phyloP scores from a whole-genome alignment of 2,329 filamentous ascomycete genomes.

The Exophiala dermatitidis region DNA sequence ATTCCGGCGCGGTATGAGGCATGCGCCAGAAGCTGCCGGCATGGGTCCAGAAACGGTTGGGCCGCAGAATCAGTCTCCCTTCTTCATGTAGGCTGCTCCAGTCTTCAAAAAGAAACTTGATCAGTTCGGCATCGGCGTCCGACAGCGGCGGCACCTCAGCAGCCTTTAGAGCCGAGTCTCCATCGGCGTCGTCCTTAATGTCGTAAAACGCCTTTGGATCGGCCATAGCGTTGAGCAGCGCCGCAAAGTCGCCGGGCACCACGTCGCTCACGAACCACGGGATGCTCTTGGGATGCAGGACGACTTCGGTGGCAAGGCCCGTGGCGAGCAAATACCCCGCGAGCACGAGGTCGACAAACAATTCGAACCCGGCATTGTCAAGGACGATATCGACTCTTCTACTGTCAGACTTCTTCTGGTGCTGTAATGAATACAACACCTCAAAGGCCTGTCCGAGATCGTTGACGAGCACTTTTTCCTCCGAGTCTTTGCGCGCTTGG shows the following conservation, averaged over 20 bases:
- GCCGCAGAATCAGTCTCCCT: slow-evolving; percentile 72
- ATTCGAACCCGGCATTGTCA: slow-evolving; percentile 94
- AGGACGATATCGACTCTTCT: slow-evolving; percentile 81
- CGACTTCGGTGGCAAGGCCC: slow-evolving; percentile 74
- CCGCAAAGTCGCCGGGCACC: slow-evolving; percentile 72
- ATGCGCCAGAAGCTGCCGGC: slow-evolving; percentile 84
- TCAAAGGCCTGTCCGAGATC: slow-evolving; percentile 69
- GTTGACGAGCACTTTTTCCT: slow-evolving; percentile 88
- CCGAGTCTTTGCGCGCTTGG: slow-evolving; percentile 73
- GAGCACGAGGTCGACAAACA: slow-evolving; percentile 89
- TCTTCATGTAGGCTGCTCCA: slow-evolving; percentile 76
- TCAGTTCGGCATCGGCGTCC: slow-evolving; percentile 57
- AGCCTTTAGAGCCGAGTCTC: slow-evolving; percentile 42
- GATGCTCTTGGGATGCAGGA: slow-evolving; percentile 88
- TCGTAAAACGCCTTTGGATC: slow-evolving; percentile 73
- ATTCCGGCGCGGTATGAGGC: slow-evolving; percentile 57
- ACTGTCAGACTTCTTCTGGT: slow-evolving; percentile 57
- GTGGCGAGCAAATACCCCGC: slow-evolving; percentile 82
- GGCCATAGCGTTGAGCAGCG: slow-evolving; percentile 73
- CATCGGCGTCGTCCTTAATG: slow-evolving; percentile 59
- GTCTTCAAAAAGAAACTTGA: slow-evolving; percentile 71
- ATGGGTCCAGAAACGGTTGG: slow-evolving; percentile 87
- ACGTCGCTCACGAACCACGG: slow-evolving; percentile 99
- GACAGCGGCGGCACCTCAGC: slow-evolving; percentile 57
- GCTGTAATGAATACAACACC: slow-evolving; percentile 58